phyloP scores from a whole-genome alignment of 768 basidiomycete genomes.

The Polyporus arcularius region DNA sequence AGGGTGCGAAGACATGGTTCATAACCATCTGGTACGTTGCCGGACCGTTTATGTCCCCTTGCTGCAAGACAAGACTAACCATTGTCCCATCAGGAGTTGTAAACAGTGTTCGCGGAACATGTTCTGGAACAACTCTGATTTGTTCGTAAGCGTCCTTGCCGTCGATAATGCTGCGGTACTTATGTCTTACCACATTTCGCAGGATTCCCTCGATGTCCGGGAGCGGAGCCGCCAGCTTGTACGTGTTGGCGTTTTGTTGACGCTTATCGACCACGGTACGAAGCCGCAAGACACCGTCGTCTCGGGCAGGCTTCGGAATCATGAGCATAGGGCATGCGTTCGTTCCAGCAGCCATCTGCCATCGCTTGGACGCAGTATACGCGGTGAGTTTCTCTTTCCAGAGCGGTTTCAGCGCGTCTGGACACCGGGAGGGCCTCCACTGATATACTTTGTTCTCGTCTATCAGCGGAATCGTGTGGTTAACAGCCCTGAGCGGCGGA shows the following conservation, averaged over 20 bases:
- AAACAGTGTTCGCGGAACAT: conserved; percentile 26
- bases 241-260: conserved; percentile 26
- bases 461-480: no score
- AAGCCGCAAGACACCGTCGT: conserved; percentile 4
- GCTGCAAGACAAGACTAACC: conserved; percentile 32
- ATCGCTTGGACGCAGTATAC: conserved; percentile 33
- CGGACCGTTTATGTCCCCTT: conserved; percentile 33
- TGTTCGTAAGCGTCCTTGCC: conserved; percentile 34
- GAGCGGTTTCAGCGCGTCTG: conserved; percentile 28
- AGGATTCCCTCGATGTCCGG: conserved; percentile 30
- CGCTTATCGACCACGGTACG: conserved; percentile 17
- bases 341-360: conserved; percentile 28
- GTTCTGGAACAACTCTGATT: conserved; percentile 24
- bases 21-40: conserved; percentile 33
- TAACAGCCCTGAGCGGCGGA: no score
- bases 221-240: conserved; percentile 26
- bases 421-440: conserved; percentile 38
- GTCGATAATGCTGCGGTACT: conserved; percentile 25
- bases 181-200: conserved; percentile 13
- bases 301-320: conserved; percentile 28
- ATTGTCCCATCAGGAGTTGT: conserved; percentile 33
- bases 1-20: conserved; percentile 29
- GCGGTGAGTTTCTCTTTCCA: conserved; percentile 34
- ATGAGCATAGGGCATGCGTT: conserved; percentile 38
- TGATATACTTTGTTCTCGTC: no score